Base-by-base conservation (phyloP, 352 stramenopile genomes). In the Pythium folliculosum region DNA sequence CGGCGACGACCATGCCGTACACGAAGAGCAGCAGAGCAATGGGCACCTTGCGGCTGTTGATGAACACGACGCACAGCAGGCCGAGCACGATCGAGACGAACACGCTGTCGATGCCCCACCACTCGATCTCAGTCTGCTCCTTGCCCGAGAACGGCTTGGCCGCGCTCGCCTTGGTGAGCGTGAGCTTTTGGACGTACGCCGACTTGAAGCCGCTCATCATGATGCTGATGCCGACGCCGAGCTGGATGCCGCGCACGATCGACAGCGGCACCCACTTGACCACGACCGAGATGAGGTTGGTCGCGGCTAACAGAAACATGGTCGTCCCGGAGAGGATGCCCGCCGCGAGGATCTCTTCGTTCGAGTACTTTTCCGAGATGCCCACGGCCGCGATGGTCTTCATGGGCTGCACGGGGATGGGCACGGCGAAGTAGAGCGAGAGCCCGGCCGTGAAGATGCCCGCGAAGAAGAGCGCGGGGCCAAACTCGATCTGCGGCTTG, bases 341-440 rank as follows among this genome's bases (percentile, higher is more conserved):
- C 1, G 94, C 90, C 9, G 90, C 86, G 14, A 95, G 81, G 44
- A 97, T 95, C 67, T 91, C 73, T 44, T 71, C 70, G 56, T 90
- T 86, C 32, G 84, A 75, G 48, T 88, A 80, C 53, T 92, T 87
- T 45, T 95, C 88, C 22, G 88, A 77, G 47, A 98, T 89, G 14
- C 91, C 95, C 22, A 97, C 89, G 12, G 93, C 91, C 5, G 91
- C 77, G 58, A 98, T 97, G 17, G 88, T 94, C 77, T 98, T 98
- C 95, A 98, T 98, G 16, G 95, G 95, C 72, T 98, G 95, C 22
- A 98, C 88, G n/a, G 89, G 92, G 76, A 98, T 98, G 48, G 95
- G 95, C 35, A 97, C 72, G 65, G 97, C 92, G 79, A 96, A 98
- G 49, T 88, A 74, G 27, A 86, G 79, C 27, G 91, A 90, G 14